A percentile compares a stretch with the other conserved stretches of the same genome.
These are phyloP conservation scores for Castanospermum australe DNA, from an alignment of 306 rosid genomes.

Conservation along the genomic window DNA sequence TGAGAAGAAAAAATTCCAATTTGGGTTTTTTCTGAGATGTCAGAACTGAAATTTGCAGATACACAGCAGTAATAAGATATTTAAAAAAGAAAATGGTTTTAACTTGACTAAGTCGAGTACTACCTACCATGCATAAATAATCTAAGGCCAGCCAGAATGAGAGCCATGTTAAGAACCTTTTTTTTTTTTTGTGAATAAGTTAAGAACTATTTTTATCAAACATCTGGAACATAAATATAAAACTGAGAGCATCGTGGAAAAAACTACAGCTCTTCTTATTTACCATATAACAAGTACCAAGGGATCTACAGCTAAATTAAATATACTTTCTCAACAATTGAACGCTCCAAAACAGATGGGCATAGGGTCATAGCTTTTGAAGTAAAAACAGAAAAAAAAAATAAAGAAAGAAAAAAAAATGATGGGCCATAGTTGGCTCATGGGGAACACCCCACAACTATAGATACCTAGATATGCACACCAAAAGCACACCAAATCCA, in stretches of 20 bases:
- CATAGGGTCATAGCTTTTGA: neutral
- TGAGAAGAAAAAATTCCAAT: conserved; percentile 49
- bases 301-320: neutral
- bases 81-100: conserved; percentile 12
- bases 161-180: neutral
- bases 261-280: neutral
- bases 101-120: conserved; percentile 14
- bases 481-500: conserved; percentile 12
- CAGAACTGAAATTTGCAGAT: conserved; percentile 37
- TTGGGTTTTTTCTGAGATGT: conserved; percentile 48
- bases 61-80: conserved; percentile 25
- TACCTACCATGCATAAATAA: neutral
- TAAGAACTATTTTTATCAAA: neutral
- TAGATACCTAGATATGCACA: neutral
- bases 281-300: neutral
- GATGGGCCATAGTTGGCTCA: neutral
- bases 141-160: neutral
- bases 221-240: neutral
- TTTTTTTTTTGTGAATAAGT: no score
- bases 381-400: neutral
- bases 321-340: conserved; percentile 9
- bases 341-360: conserved; percentile 16
- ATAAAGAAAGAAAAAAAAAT: conserved; percentile 1
- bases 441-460: neutral
- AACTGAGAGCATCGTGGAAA: neutral